Evolutionary conservation across 805 yeast genomes (phyloP).

Genomic region (Pichia paraexigua): DNA sequence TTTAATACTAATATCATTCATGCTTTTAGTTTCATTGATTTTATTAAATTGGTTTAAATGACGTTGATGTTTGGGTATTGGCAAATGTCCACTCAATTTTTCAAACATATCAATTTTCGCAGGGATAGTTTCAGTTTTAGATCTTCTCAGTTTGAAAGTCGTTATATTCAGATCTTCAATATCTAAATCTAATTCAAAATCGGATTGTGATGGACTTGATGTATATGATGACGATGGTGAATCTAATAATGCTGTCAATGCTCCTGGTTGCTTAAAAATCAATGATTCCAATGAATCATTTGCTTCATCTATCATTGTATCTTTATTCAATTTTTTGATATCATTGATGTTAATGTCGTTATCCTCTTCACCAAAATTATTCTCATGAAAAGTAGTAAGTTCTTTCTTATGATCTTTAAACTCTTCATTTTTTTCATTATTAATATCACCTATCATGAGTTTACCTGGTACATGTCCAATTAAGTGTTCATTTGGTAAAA

Average conservation of each 20-base stretch:
- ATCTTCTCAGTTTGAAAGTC: background rate
- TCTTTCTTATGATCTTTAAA: background rate
- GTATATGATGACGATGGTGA: constrained; percentile 9
- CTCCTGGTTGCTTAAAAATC: constrained; percentile 7
- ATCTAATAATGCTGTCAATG: constrained; percentile 11
- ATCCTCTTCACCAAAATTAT: no score
- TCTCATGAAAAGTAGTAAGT: background rate
- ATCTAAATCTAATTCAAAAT: background rate
- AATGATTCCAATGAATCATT: background rate
- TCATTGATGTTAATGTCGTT: background rate
- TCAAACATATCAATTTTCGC: constrained; percentile 26
- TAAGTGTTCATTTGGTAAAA: background rate
- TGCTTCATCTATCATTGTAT: background rate
- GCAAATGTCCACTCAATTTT: constrained; percentile 20
- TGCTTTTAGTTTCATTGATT: background rate
- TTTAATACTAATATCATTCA: background rate
- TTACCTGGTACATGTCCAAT: background rate
- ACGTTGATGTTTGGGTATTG: constrained; percentile 2
- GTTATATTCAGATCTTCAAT: background rate
- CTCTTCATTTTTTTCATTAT: background rate
- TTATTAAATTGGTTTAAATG: background rate
- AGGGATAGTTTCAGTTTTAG: constrained; percentile 12
- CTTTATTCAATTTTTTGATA: background rate
- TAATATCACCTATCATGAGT: background rate
- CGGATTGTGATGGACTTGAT: constrained; percentile 4